Percentiles rank a stretch among this genome's conserved stretches.
Evolutionary conservation across 108 stramenopile species (phyloP).

Genomic region (Bacterosira constricta): DNA sequence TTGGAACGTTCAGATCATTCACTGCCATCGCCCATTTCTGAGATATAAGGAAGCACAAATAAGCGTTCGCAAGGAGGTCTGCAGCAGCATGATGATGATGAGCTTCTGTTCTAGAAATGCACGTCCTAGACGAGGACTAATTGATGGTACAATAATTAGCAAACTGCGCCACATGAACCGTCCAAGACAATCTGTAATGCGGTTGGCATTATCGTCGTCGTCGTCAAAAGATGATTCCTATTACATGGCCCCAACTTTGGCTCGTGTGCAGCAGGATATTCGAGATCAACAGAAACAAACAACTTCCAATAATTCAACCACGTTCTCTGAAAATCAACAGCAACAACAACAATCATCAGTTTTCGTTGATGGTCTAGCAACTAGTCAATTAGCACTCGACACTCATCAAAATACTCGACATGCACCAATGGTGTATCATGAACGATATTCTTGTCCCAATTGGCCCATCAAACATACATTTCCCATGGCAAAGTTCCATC

Average conservation of each 20-base stretch:
- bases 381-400: slow-evolving; percentile 56
- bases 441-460: slow-evolving; percentile 62
- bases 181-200: too few relatives aligned
- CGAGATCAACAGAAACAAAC: background rate
- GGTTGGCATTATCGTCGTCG: background rate
- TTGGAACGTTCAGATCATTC: too few relatives aligned
- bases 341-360: background rate
- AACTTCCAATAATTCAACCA: background rate
- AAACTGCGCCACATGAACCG: too few relatives aligned
- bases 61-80: too few relatives aligned
- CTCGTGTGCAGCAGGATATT: slow-evolving; percentile 3
- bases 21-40: too few relatives aligned
- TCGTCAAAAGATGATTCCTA: background rate
- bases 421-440: slow-evolving; percentile 76
- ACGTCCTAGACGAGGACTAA: too few relatives aligned
- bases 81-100: too few relatives aligned
- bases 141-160: too few relatives aligned
- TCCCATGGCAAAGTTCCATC: slow-evolving; percentile 66
- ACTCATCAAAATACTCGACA: slow-evolving; percentile 60
- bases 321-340: background rate
- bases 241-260: slow-evolving; percentile 14
- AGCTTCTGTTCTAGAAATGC: too few relatives aligned
- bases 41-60: too few relatives aligned
- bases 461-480: slow-evolving; percentile 77
- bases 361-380: slow-evolving; percentile 30